Conservation (phyloP, 2,329 filamentous ascomycete species). For the Coleophoma crateriformis region DNA sequence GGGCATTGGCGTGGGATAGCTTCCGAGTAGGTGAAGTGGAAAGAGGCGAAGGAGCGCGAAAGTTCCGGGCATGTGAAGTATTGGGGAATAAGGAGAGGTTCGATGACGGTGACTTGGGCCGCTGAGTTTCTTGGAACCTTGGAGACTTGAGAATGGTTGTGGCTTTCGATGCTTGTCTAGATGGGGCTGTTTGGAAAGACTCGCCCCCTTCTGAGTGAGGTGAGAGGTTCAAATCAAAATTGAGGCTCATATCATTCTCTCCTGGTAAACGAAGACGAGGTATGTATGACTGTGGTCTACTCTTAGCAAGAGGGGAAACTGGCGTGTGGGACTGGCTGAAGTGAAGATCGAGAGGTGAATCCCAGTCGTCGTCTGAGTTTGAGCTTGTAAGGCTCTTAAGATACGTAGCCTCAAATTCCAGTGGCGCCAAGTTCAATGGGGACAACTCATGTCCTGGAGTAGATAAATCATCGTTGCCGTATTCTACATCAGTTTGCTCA, state of each 20-base stretch:
- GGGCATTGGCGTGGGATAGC: background rate
- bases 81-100: conserved; percentile 1
- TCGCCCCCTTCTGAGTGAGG: conserved; percentile 7
- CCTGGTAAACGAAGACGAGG: conserved; percentile 12
- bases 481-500: background rate
- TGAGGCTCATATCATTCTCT: background rate
- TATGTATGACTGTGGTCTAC: conserved; percentile 12
- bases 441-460: background rate
- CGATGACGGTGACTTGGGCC: background rate
- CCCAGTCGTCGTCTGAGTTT: conserved; percentile 5
- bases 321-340: conserved; percentile 14
- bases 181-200: too few relatives aligned
- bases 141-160: too few relatives aligned
- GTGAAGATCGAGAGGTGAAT: conserved; percentile 18
- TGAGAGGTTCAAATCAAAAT: background rate
- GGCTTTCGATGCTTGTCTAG: too few relatives aligned
- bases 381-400: background rate
- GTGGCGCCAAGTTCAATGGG: background rate
- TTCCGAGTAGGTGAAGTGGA: background rate
- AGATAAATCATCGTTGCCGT: background rate
- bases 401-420: background rate
- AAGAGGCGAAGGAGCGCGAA: background rate
- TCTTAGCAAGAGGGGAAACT: background rate
- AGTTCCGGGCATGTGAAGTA: background rate
- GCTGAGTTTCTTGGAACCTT: too few relatives aligned